These are phyloP conservation scores for Aspergillus biplanus DNA, from an alignment of 495 filamentous ascomycete genomes.

Conservation along the genomic window DNA sequence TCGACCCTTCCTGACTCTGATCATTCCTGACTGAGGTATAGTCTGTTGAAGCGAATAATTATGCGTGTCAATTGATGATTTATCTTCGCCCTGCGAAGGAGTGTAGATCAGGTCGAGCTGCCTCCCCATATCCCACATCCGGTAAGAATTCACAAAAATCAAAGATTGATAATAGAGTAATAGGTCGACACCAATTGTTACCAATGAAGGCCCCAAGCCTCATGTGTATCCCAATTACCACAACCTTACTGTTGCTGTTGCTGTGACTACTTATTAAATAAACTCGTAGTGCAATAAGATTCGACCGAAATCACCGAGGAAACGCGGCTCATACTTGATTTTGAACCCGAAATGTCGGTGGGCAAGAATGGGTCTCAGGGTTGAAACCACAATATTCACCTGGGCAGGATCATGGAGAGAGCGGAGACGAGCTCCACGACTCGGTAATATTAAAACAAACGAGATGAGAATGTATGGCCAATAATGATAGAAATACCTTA, in stretches of 20 bases:
- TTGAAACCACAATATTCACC: constrained; percentile 6
- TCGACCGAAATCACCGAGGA: constrained; percentile 10
- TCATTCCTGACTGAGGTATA: constrained; percentile 9
- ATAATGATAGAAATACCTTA: background rate
- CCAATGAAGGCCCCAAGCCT: no score
- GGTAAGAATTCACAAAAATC: background rate
- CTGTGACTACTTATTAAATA: background rate
- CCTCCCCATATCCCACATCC: constrained; percentile 15
- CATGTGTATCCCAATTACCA: no score
- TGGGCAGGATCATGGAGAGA: background rate
- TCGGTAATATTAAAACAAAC: background rate
- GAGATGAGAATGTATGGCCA: background rate
- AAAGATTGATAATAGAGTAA: no score
- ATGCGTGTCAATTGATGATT: constrained; percentile 19
- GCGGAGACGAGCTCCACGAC: background rate
- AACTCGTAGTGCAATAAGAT: constrained; percentile 8
- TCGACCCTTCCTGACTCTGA: background rate
- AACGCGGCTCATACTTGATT: constrained; percentile 10
- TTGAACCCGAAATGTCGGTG: constrained; percentile 24
- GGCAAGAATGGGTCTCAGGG: constrained; percentile 15
- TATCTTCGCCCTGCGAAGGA: constrained; percentile 24
- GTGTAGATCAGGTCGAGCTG: constrained; percentile 13
- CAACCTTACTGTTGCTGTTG: no score
- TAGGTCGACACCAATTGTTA: no score
- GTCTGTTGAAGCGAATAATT: constrained; percentile 8